A percentile compares a stretch with the other conserved stretches of the same genome.
Evolutionary conservation across 129 eudicot genomes (phyloP).

Genomic region (Artemisia annua): DNA sequence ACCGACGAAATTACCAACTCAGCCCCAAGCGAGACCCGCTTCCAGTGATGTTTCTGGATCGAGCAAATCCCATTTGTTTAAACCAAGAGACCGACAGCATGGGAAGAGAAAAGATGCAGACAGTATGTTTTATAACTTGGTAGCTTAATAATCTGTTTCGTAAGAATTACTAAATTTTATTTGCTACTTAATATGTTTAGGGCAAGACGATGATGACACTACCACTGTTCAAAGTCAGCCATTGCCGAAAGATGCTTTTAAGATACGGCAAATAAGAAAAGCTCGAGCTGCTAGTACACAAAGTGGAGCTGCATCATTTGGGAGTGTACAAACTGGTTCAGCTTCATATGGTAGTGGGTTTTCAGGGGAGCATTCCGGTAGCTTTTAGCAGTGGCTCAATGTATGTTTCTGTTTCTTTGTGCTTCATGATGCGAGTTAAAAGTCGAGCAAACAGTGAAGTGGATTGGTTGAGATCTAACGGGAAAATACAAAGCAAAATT

Average conservation of each 20-base stretch:
- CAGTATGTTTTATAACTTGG: constrained; percentile 46
- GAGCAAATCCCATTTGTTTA: constrained; percentile 49
- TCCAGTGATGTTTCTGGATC: constrained; percentile 77
- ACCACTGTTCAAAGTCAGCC: constrained; percentile 77
- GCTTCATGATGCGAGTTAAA: background rate
- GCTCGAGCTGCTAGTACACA: constrained; percentile 51
- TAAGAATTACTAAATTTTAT: background rate
- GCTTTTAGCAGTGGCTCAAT: constrained; percentile 46
- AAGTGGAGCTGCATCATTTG: constrained; percentile 69
- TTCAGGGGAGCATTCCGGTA: constrained; percentile 81
- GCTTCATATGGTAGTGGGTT: constrained; percentile 90
- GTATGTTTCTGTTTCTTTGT: background rate
- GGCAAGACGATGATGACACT: constrained; percentile 86
- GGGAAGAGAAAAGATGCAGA: constrained; percentile 71
- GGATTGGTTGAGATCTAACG: background rate
- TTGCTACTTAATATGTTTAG: constrained; percentile 30
- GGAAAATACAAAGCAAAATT: background rate
- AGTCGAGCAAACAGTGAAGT: background rate
- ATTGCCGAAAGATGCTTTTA: constrained; percentile 80
- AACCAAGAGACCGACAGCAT: constrained; percentile 63
- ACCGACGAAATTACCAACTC: constrained; percentile 37
- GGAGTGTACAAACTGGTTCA: constrained; percentile 77
- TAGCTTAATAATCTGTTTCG: too few relatives aligned
- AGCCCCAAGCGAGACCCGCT: constrained; percentile 49
- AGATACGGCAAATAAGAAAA: constrained; percentile 75